These are phyloP conservation scores for Berberis thunbergii DNA, from an alignment of 164 flowering plant genomes.

Conservation along the genomic window DNA sequence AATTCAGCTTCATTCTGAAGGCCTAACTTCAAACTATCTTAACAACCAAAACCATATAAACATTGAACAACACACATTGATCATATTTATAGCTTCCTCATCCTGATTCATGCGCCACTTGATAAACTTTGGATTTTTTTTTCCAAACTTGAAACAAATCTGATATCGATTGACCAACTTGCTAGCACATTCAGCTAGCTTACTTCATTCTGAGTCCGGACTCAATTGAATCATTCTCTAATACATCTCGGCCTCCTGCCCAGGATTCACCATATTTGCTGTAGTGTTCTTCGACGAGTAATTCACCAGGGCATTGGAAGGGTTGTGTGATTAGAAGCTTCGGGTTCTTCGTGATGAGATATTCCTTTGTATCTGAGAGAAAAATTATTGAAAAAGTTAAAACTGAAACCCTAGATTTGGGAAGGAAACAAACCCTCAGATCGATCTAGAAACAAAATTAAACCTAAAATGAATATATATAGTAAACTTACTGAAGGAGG, in stretches of 20 bases:
- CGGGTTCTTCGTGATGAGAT: slow-evolving; percentile 75
- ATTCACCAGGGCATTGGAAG: slow-evolving; percentile 81
- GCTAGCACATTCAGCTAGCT: slow-evolving; percentile 1
- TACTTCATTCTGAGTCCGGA: slow-evolving; percentile 1
- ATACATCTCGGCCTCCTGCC: slow-evolving; percentile 98
- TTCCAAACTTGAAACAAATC: no score
- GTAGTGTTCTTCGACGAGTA: slow-evolving; percentile 90
- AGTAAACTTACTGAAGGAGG: slow-evolving; percentile 36
- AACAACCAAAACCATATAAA: no score
- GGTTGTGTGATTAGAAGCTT: slow-evolving; percentile 58
- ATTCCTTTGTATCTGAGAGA: slow-evolving; percentile 75
- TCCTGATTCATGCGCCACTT: no score
- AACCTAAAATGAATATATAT: neutral
- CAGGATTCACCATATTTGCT: slow-evolving; percentile 99
- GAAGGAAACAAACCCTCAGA: no score
- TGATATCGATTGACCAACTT: no score
- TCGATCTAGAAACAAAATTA: neutral
- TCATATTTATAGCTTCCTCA: no score
- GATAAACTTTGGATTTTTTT: no score
- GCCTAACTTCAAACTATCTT: no score
- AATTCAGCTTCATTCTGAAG: no score
- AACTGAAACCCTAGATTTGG: neutral
- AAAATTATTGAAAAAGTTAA: neutral
- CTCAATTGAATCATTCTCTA: slow-evolving; percentile 15
- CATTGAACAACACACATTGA: no score